Percentiles rank a stretch among this genome's conserved stretches.
Evolutionary conservation across 2,329 filamentous ascomycete species (phyloP).

Genomic region (Alternaria brassicae): DNA sequence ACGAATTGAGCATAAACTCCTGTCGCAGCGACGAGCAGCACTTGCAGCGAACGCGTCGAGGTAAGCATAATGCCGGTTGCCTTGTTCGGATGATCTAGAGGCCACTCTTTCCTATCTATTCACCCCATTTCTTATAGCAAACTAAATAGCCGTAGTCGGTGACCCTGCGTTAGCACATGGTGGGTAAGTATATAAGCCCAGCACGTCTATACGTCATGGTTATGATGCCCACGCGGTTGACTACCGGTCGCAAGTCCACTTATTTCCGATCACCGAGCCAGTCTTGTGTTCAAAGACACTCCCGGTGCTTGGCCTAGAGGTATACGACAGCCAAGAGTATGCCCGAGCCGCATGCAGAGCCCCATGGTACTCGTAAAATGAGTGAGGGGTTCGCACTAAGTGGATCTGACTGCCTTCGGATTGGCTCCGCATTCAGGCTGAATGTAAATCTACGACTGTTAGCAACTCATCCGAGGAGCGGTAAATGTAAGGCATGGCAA

Average conservation of each 20-base stretch:
- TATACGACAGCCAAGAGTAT: slow-evolving; percentile 8
- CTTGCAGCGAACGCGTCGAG: slow-evolving; percentile 13
- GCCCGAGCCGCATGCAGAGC: slow-evolving; percentile 25
- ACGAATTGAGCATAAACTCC: slow-evolving; percentile 25
- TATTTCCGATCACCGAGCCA: slow-evolving; percentile 10
- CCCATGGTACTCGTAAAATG: slow-evolving; percentile 12
- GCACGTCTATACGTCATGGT: slow-evolving; percentile 23
- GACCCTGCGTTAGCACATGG: neutral
- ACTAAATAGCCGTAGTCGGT: slow-evolving; percentile 27
- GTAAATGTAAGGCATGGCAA: neutral
- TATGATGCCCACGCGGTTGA: slow-evolving; percentile 6
- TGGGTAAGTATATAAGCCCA: slow-evolving; percentile 10
- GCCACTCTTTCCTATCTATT: neutral
- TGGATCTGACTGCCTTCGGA: neutral
- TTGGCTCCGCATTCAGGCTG: slow-evolving; percentile 32
- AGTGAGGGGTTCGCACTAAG: slow-evolving; percentile 28
- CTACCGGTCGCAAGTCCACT: slow-evolving; percentile 8
- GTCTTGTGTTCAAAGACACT: slow-evolving; percentile 17
- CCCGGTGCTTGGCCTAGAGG: slow-evolving; percentile 12
- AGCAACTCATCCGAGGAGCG: slow-evolving; percentile 1
- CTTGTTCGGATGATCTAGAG: neutral
- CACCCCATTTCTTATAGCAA: slow-evolving; percentile 20
- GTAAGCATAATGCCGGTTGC: slow-evolving; percentile 18
- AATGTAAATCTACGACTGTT: slow-evolving; percentile 15
- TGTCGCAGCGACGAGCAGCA: slow-evolving; percentile 17